These are phyloP conservation scores for Tubosaeta sp. DNA, from an alignment of 768 basidiomycete species.

Conservation along the genomic window DNA sequence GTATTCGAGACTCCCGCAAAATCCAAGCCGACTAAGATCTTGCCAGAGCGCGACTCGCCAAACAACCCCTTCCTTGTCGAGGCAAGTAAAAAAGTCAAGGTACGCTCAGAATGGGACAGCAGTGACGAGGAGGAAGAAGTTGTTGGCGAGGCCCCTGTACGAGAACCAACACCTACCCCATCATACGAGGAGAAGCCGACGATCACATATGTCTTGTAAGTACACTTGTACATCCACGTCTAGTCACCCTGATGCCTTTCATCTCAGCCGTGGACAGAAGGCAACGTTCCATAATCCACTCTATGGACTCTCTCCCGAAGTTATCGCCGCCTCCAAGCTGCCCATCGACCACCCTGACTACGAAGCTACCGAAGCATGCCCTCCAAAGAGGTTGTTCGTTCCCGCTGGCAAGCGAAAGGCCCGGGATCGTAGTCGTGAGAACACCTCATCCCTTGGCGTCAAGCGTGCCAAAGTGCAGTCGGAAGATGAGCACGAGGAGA, in stretches of 20 bases:
- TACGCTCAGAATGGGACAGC: conserved; percentile 29
- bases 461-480: conserved; percentile 15
- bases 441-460: neutral
- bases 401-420: conserved; percentile 26
- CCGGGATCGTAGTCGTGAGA: conserved; percentile 23
- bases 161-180: conserved; percentile 36
- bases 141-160: conserved; percentile 31
- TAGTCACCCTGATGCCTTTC: conserved; percentile 1
- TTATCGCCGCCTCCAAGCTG: conserved; percentile 42
- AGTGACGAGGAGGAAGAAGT: conserved; percentile 34
- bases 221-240: conserved; percentile 10
- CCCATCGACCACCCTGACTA: conserved; percentile 64
- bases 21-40: conserved; percentile 31
- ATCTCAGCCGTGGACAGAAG: conserved; percentile 62
- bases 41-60: conserved; percentile 55
- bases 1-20: conserved; percentile 39
- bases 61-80: conserved; percentile 67
- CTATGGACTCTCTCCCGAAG: conserved; percentile 46
- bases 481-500: conserved; percentile 4
- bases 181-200: conserved; percentile 52
- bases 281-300: conserved; percentile 61
- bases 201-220: conserved; percentile 72
- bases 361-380: conserved; percentile 50
- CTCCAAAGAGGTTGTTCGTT: conserved; percentile 60
- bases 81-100: conserved; percentile 16